Evolutionary conservation across 176 grass and related monocot genomes (phyloP).

Genomic region (Oryza rufipogon): DNA sequence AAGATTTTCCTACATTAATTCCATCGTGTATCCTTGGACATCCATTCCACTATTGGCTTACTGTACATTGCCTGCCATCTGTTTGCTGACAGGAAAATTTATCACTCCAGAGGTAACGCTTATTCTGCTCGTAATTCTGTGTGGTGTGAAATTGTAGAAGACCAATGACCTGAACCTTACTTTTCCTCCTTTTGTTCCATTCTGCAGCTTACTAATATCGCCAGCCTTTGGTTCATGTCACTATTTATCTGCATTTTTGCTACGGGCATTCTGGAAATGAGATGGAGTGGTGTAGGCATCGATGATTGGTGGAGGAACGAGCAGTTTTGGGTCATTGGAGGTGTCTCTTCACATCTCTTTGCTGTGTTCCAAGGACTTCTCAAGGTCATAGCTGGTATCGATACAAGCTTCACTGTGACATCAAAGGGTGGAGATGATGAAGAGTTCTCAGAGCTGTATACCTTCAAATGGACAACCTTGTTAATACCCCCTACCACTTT

Average conservation of each 20-base stretch:
- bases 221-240: constrained; percentile 76
- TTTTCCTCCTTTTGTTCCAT: background rate
- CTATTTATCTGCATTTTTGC: constrained; percentile 73
- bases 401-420: constrained; percentile 77
- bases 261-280: constrained; percentile 75
- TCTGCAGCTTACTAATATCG: constrained; percentile 62
- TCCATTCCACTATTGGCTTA: constrained; percentile 74
- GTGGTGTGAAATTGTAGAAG: background rate
- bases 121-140: background rate
- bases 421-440: constrained; percentile 71
- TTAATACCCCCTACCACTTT: constrained; percentile 65
- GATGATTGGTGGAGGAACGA: constrained; percentile 83
- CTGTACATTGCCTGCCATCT: constrained; percentile 75
- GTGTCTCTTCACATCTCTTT: constrained; percentile 69
- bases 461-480: constrained; percentile 80
- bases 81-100: constrained; percentile 68
- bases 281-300: constrained; percentile 73
- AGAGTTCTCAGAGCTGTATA: constrained; percentile 68
- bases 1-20: constrained; percentile 73
- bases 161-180: constrained; percentile 9
- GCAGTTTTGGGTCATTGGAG: constrained; percentile 81
- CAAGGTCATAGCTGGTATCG: constrained; percentile 71
- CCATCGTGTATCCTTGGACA: constrained; percentile 73
- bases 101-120: constrained; percentile 68
- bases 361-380: constrained; percentile 72